phyloP scores from a whole-genome alignment of 805 yeast genomes.

The Cyberlindnera bimundalis region DNA sequence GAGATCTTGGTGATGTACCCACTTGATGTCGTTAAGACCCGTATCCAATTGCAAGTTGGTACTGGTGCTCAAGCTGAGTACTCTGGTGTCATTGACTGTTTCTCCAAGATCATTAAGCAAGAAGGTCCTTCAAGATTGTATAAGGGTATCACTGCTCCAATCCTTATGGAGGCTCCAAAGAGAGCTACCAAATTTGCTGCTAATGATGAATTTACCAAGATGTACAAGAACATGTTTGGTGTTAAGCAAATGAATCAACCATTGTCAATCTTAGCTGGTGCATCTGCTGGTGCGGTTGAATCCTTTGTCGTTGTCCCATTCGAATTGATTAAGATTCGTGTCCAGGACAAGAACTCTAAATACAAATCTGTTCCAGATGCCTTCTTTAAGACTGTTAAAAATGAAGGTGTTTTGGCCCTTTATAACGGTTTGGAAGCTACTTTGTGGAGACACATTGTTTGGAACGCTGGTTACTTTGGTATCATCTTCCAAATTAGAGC shows the following conservation, averaged over 20 bases:
- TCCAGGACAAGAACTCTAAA: constrained; percentile 83
- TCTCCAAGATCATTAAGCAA: constrained; percentile 74
- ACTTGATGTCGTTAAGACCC: constrained; percentile 92
- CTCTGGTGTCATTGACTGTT: constrained; percentile 79
- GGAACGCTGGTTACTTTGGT: constrained; percentile 99
- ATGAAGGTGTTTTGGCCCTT: constrained; percentile 78
- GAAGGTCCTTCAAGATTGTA: constrained; percentile 86
- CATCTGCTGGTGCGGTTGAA: constrained; percentile 97
- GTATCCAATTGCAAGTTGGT: constrained; percentile 82
- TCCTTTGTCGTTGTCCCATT: constrained; percentile 97
- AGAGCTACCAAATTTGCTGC: constrained; percentile 99
- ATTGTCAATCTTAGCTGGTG: constrained; percentile 88
- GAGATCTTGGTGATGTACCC: constrained; percentile 96
- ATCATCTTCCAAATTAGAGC: constrained; percentile 82
- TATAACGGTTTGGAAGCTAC: constrained; percentile 97
- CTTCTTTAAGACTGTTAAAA: constrained; percentile 61
- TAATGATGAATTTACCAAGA: constrained; percentile 91
- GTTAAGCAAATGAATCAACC: constrained; percentile 70
- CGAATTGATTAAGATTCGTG: constrained; percentile 90
- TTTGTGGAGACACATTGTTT: constrained; percentile 90
- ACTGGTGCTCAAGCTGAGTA: constrained; percentile 53
- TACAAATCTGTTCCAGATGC: constrained; percentile 86
- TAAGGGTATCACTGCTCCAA: constrained; percentile 94
- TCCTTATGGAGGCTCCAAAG: constrained; percentile 98
- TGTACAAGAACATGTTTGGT: constrained; percentile 72